These are phyloP conservation scores for Yamadazyma sp. DNA, from an alignment of 805 yeast genomes.

Conservation along the genomic window DNA sequence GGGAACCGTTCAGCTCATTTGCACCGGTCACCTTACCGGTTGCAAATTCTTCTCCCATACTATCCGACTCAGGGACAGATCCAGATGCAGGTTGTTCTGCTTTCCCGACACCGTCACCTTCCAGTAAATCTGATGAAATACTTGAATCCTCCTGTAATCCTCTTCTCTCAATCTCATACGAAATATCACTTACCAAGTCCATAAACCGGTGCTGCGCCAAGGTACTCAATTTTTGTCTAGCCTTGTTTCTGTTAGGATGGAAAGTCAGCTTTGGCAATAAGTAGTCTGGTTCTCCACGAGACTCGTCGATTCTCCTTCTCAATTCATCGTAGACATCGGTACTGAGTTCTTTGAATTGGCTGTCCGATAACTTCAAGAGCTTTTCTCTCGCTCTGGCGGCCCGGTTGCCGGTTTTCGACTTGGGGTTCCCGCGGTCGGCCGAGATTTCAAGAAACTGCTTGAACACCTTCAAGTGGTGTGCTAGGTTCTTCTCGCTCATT, in stretches of 20 bases:
- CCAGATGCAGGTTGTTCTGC: background rate
- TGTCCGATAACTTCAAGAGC: conserved; percentile 70
- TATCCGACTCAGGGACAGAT: background rate
- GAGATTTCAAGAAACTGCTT: conserved; percentile 52
- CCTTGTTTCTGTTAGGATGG: conserved; percentile 94
- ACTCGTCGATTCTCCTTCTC: conserved; percentile 68
- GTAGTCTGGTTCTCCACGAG: conserved; percentile 57
- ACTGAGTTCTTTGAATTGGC: conserved; percentile 85
- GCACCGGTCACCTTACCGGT: background rate
- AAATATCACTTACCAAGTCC: conserved; percentile 87
- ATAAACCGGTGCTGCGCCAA: conserved; percentile 80
- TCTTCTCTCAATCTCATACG: conserved; percentile 82
- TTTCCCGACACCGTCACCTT: background rate
- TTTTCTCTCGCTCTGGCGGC: conserved; percentile 85
- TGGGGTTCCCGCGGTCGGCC: conserved; percentile 38
- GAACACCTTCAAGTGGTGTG: conserved; percentile 49
- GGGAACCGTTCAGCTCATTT: conserved; percentile 7
- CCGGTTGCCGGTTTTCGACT: conserved; percentile 47
- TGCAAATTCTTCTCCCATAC: too few relatives aligned
- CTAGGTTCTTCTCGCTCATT: conserved; percentile 36
- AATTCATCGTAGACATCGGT: conserved; percentile 95
- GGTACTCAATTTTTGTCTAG: conserved; percentile 85
- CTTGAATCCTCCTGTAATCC: conserved; percentile 43
- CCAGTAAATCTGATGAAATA: background rate
- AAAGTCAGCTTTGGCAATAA: conserved; percentile 69